These are phyloP conservation scores for Clathrospora elynae DNA, from an alignment of 2,329 filamentous ascomycete genomes.

Conservation along the genomic window DNA sequence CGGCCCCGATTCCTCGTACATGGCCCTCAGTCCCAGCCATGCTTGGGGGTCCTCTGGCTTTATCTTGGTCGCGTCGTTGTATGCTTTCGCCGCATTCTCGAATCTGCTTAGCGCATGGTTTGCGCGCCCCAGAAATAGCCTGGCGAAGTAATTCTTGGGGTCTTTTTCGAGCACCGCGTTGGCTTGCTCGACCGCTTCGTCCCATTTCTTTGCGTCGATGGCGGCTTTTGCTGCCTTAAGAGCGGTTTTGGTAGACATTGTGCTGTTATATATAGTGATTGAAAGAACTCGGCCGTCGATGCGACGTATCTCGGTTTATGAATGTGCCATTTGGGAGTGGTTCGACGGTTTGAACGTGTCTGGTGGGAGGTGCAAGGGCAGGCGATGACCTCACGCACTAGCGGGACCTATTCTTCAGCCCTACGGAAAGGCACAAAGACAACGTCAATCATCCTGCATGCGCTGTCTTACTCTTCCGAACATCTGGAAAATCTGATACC, in stretches of 20 bases:
- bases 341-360: conserved; percentile 17
- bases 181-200: conserved; percentile 72
- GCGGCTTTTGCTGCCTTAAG: conserved; percentile 82
- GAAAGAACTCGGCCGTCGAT: conserved; percentile 5
- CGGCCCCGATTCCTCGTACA: conserved; percentile 78
- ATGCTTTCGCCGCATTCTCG: conserved; percentile 76
- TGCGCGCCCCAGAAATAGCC: conserved; percentile 86
- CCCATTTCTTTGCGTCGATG: conserved; percentile 78
- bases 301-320: conserved; percentile 24
- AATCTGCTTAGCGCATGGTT: conserved; percentile 74
- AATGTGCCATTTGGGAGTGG: conserved; percentile 27
- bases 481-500: too few species aligned
- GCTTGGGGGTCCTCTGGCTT: conserved; percentile 79
- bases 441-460: conserved; percentile 21
- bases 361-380: conserved; percentile 16
- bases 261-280: not conserved
- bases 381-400: conserved; percentile 34
- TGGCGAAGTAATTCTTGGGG: conserved; percentile 79
- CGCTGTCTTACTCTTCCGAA: not conserved
- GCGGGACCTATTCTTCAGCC: conserved; percentile 33
- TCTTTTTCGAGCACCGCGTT: conserved; percentile 73
- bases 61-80: conserved; percentile 71
- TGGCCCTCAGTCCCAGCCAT: conserved; percentile 85
- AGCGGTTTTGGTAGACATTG: conserved; percentile 64
- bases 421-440: conserved; percentile 33